Conservation (phyloP, 2,329 filamentous ascomycete genomes). For the Nectriaceae sp. region DNA sequence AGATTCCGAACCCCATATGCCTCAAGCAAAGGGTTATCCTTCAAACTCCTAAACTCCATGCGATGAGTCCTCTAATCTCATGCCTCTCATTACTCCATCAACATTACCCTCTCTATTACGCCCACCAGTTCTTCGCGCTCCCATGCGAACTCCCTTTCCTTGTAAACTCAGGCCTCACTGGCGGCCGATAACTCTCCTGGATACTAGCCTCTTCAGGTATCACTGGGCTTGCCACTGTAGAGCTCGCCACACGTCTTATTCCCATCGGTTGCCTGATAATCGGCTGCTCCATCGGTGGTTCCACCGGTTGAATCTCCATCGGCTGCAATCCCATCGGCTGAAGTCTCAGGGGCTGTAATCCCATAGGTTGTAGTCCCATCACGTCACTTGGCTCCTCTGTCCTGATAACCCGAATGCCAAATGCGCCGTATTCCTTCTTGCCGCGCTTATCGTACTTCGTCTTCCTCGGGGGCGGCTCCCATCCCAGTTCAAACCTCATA, state of each 20-base stretch:
- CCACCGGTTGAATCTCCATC: not conserved
- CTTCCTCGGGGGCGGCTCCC: conserved; percentile 11
- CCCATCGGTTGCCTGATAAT: no score
- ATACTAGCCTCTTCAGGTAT: not conserved
- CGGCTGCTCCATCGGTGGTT: not conserved
- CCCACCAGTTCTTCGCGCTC: not conserved
- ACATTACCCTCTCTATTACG: no score
- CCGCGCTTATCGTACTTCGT: conserved; percentile 11
- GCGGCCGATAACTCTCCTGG: not conserved
- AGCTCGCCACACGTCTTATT: not conserved
- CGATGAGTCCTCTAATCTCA: no score
- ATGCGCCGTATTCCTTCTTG: conserved; percentile 16
- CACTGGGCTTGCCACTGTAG: not conserved
- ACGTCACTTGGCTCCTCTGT: not conserved
- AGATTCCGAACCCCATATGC: no score
- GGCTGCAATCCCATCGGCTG: not conserved
- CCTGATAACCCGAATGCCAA: conserved; percentile 19
- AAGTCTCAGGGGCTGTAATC: not conserved
- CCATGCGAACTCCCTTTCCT: not conserved
- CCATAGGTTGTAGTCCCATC: not conserved
- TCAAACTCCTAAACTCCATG: no score
- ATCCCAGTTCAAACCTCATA: conserved; percentile 21
- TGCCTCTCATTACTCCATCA: no score
- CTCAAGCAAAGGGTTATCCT: no score
- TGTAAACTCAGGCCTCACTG: not conserved